Conservation (phyloP, 192 early-diverging fungal species). For the Umbelopsis isabellina region DNA sequence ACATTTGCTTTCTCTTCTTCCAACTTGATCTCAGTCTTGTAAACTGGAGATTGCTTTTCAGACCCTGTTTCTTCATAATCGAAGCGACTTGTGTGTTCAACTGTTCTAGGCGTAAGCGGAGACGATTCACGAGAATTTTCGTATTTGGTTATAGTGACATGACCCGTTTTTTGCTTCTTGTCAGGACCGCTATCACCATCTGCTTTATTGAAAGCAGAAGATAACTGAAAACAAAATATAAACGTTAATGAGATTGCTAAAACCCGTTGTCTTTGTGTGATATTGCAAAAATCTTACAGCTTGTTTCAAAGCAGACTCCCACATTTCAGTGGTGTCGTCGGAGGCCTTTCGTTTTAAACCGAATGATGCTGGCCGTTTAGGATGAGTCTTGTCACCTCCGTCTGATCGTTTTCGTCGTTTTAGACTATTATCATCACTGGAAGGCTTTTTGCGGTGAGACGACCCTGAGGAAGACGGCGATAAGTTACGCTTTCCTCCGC, state of each 20-base stretch:
- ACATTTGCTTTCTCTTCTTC: neutral
- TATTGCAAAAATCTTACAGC: neutral
- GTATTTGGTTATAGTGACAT: slow-evolving; percentile 23
- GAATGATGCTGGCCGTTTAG: slow-evolving; percentile 3
- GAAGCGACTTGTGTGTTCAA: slow-evolving; percentile 1
- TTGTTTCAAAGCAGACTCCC: slow-evolving; percentile 16
- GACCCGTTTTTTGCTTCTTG: slow-evolving; percentile 19
- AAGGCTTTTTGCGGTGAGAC: slow-evolving; percentile 10
- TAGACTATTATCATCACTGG: slow-evolving; percentile 1
- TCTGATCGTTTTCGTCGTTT: slow-evolving; percentile 14
- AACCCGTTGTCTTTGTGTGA: too few species aligned
- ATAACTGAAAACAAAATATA: neutral
- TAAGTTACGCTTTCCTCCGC: neutral
- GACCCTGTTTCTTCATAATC: neutral
- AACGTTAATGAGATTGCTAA: neutral
- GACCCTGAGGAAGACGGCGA: neutral
- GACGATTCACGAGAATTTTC: slow-evolving; percentile 20
- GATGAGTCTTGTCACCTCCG: slow-evolving; percentile 8
- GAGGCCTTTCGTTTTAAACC: slow-evolving; percentile 13
- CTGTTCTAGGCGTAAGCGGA: slow-evolving; percentile 11
- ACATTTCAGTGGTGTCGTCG: slow-evolving; percentile 19
- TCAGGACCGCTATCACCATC: slow-evolving; percentile 10
- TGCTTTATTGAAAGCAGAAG: slow-evolving; percentile 7
- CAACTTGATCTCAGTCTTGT: neutral
- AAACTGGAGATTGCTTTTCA: slow-evolving; percentile 1